Conservation (phyloP, 2,329 filamentous ascomycete species). For the Fonsecaea monophora region DNA sequence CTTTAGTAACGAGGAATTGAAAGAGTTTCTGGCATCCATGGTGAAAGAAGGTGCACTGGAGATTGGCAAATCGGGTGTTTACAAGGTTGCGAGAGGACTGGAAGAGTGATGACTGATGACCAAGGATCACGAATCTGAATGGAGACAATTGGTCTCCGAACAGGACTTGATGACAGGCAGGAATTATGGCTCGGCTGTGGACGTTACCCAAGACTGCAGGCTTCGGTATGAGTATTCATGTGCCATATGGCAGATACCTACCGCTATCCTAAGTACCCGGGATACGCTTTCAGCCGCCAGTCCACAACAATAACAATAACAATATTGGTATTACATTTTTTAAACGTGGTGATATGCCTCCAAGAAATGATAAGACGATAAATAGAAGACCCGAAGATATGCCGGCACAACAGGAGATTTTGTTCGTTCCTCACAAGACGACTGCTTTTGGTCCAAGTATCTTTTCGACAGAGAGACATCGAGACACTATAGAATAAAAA, state of each 20-base stretch:
- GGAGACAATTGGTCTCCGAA: not conserved
- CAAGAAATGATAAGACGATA: too few relatives aligned
- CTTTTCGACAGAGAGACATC: too few relatives aligned
- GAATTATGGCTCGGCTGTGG: not conserved
- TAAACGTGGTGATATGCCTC: too few relatives aligned
- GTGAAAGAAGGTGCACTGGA: conserved; percentile 74
- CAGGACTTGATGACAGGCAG: conserved; percentile 27
- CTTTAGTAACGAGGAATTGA: conserved; percentile 86
- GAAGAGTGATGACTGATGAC: not conserved
- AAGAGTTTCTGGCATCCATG: conserved; percentile 79
- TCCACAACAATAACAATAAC: too few relatives aligned
- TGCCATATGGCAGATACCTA: too few relatives aligned
- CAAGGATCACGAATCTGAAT: not conserved
- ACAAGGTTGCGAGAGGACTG: conserved; percentile 54
- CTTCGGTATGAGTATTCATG: too few relatives aligned
- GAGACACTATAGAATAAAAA: too few relatives aligned
- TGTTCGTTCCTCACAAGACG: too few relatives aligned
- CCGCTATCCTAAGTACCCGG: too few relatives aligned
- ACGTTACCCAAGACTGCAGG: conserved; percentile 1
- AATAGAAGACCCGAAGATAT: not conserved
- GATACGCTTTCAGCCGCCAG: too few relatives aligned
- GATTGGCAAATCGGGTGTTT: conserved; percentile 70
- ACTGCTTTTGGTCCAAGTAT: too few relatives aligned
- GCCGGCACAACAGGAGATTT: not conserved
- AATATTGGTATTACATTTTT: too few relatives aligned